Conservation (phyloP, 345 rosid genomes). For the Euclidium syriacum region DNA sequence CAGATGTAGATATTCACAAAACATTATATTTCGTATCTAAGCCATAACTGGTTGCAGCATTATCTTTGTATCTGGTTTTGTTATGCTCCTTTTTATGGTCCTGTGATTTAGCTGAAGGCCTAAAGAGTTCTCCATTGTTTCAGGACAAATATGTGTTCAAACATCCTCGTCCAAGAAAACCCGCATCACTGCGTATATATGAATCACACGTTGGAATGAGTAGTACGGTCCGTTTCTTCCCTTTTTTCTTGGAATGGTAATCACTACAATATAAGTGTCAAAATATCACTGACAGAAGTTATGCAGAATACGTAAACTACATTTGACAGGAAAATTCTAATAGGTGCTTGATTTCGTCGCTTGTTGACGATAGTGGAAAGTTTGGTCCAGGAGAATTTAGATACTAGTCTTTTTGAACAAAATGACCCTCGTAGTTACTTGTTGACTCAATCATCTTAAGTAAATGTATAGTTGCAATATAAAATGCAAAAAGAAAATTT, state of each 20-base stretch:
- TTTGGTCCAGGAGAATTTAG: constrained; percentile 8
- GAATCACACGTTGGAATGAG: constrained; percentile 99
- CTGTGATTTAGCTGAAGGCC: constrained; percentile 4
- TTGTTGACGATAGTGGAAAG: constrained; percentile 4
- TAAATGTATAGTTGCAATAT: neutral
- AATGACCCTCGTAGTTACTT: neutral
- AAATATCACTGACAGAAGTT: constrained; percentile 7
- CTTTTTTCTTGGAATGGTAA: constrained; percentile 12
- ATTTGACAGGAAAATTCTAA: neutral
- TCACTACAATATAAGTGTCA: neutral
- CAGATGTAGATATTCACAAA: constrained; percentile 5
- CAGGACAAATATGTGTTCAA: constrained; percentile 81
- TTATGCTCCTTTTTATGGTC: neutral
- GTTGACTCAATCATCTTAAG: constrained; percentile 1
- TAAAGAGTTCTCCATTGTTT: constrained; percentile 23
- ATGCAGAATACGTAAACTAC: constrained; percentile 7
- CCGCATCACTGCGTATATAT: constrained; percentile 83
- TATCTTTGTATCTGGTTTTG: constrained; percentile 8
- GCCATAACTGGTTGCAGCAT: neutral
- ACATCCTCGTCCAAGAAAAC: constrained; percentile 82
- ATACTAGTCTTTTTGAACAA: neutral
- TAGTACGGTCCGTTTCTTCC: constrained; percentile 61
- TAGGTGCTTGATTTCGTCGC: neutral
- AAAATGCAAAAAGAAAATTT: neutral
- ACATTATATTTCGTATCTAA: constrained; percentile 1